These are phyloP conservation scores for Malassezia nana DNA, from an alignment of 1,284 basidiomycete genomes.

Conservation along the genomic window DNA sequence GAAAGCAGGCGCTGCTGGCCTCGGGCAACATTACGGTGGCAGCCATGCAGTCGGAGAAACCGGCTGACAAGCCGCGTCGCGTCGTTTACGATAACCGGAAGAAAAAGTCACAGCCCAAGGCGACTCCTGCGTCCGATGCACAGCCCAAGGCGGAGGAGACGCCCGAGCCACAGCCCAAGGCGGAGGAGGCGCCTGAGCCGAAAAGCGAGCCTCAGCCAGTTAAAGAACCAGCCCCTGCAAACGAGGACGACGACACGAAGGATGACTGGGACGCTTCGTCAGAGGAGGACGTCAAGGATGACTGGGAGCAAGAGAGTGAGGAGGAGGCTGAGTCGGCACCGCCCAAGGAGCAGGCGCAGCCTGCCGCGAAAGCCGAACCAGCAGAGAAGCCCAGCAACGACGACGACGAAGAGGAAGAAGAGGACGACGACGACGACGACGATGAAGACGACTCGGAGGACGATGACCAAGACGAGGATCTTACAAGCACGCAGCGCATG, in stretches of 20 bases:
- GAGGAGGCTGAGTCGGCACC: conserved; percentile 48
- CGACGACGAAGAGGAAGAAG: conserved; percentile 16
- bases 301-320: conserved; percentile 79
- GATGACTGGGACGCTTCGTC: conserved; percentile 50
- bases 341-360: conserved; percentile 55
- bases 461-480: conserved; percentile 40
- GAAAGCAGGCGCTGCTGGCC: conserved; percentile 78
- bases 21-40: conserved; percentile 77
- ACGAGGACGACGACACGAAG: conserved; percentile 43
- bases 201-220: conserved; percentile 41
- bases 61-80: conserved; percentile 48
- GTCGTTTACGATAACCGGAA: conserved; percentile 70
- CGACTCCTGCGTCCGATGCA: conserved; percentile 17
- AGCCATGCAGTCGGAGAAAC: conserved; percentile 55
- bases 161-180: conserved; percentile 13
- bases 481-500: conserved; percentile 52
- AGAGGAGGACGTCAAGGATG: conserved; percentile 58
- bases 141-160: conserved; percentile 17
- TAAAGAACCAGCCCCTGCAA: conserved; percentile 23
- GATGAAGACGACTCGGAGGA: conserved; percentile 57
- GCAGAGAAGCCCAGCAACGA: conserved; percentile 8
- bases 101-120: conserved; percentile 56
- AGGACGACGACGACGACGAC: conserved; percentile 52
- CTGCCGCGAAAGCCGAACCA: conserved; percentile 5
- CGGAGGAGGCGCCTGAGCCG: conserved; percentile 39